Percentiles rank a stretch among this genome's conserved stretches.
phyloP scores from a whole-genome alignment of 2,329 filamentous ascomycete species.

The Coniochaeta ligniaria region DNA sequence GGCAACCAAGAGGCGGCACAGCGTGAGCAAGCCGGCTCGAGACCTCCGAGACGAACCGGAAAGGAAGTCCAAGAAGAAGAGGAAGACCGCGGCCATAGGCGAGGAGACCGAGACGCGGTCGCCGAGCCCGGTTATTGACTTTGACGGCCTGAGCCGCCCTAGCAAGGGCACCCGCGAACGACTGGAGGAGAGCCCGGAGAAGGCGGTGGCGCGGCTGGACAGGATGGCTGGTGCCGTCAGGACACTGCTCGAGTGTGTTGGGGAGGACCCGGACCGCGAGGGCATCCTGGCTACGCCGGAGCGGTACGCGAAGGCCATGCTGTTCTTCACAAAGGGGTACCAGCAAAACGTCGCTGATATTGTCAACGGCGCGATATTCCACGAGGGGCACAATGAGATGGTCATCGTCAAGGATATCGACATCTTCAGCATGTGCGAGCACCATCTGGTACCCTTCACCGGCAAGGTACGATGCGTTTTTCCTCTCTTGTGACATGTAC shows the following conservation, averaged over 20 bases:
- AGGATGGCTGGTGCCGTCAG: slow-evolving; percentile 56
- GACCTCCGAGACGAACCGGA: slow-evolving; percentile 50
- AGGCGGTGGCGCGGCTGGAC: slow-evolving; percentile 43
- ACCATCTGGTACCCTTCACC: slow-evolving; percentile 92
- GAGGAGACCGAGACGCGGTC: slow-evolving; percentile 30
- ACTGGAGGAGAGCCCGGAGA: slow-evolving; percentile 47
- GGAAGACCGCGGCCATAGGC: slow-evolving; percentile 13
- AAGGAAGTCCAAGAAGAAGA: slow-evolving; percentile 28
- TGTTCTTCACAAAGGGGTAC: slow-evolving; percentile 95
- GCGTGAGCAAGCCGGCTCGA: slow-evolving; percentile 53
- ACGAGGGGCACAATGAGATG: slow-evolving; percentile 94
- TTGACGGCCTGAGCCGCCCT: slow-evolving; percentile 53
- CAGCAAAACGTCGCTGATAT: slow-evolving; percentile 89
- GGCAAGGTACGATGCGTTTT: slow-evolving; percentile 61
- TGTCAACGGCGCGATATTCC: slow-evolving; percentile 89
- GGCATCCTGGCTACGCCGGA: slow-evolving; percentile 64
- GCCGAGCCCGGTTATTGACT: slow-evolving; percentile 52
- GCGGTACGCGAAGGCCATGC: slow-evolving; percentile 89
- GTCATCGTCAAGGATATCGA: slow-evolving; percentile 98
- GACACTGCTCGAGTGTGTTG: slow-evolving; percentile 61
- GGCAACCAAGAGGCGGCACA: slow-evolving; percentile 37
- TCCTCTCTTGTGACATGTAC: neutral
- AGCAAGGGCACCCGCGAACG: slow-evolving; percentile 58
- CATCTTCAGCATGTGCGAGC: slow-evolving; percentile 89
- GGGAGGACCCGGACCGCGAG: slow-evolving; percentile 60